These are phyloP conservation scores for Grifola frondosa DNA, from an alignment of 1,284 basidiomycete genomes.

Conservation along the genomic window DNA sequence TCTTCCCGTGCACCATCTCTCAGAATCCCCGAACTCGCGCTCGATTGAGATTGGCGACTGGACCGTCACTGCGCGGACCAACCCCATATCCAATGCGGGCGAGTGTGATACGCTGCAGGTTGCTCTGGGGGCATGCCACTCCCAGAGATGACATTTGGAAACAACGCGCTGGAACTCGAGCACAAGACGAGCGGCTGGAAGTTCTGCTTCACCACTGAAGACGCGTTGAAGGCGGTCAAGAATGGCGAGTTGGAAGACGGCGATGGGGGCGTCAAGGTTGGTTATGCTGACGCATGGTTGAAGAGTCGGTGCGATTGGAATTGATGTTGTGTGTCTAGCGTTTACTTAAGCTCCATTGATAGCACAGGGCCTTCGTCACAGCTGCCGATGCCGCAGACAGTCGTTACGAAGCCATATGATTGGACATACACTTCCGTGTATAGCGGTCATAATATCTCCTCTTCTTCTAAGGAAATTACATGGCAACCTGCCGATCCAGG, in stretches of 20 bases:
- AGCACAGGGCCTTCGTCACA: constrained; percentile 66
- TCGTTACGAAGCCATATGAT: constrained; percentile 86
- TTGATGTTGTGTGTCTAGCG: background rate
- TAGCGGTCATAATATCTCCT: constrained; percentile 53
- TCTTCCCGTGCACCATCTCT: constrained; percentile 60
- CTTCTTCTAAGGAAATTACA: constrained; percentile 21
- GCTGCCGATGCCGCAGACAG: constrained; percentile 70
- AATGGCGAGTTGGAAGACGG: constrained; percentile 74
- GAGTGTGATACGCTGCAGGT: constrained; percentile 71
- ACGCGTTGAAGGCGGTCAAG: constrained; percentile 75
- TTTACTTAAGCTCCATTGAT: constrained; percentile 13
- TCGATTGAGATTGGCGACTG: constrained; percentile 65
- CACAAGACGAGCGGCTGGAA: constrained; percentile 62
- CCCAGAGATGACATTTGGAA: constrained; percentile 97
- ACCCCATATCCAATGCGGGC: constrained; percentile 74
- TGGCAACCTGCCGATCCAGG: constrained; percentile 58
- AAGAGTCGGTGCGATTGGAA: constrained; percentile 66
- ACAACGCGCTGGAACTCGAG: constrained; percentile 72
- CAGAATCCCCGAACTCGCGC: constrained; percentile 64
- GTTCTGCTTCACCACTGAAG: constrained; percentile 68
- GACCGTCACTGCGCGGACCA: constrained; percentile 63
- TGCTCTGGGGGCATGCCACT: constrained; percentile 69
- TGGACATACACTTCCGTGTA: constrained; percentile 98
- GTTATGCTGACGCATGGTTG: constrained; percentile 93
- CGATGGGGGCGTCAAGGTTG: constrained; percentile 90